A percentile compares a stretch with the other conserved stretches of the same genome.
These are phyloP conservation scores for Ganoderma lucidum DNA, from an alignment of 1,284 basidiomycete species.

Conservation along the genomic window DNA sequence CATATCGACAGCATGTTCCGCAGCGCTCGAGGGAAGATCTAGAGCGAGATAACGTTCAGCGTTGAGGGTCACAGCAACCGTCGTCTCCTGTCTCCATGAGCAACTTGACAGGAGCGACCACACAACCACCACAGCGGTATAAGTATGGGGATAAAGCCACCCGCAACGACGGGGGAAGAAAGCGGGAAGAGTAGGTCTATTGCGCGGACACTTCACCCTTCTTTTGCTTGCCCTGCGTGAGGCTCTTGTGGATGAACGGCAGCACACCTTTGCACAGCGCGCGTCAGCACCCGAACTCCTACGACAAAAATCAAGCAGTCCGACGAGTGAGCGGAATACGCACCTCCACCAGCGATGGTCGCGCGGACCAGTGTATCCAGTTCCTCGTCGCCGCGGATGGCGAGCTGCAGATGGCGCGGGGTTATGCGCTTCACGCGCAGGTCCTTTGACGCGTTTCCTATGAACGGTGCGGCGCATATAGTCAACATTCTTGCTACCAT, in stretches of 20 bases:
- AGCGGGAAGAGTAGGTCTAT: background rate
- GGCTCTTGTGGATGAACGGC: conserved; percentile 95
- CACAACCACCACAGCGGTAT: background rate
- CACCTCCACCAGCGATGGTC: conserved; percentile 68
- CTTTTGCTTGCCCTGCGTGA: conserved; percentile 52
- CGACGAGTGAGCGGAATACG: conserved; percentile 39
- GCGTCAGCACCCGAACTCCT: conserved; percentile 37
- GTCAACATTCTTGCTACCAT: background rate
- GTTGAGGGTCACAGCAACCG: background rate
- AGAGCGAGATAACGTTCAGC: background rate
- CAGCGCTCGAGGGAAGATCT: background rate
- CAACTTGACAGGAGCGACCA: background rate
- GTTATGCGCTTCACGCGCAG: conserved; percentile 96
- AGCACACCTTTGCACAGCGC: conserved; percentile 70
- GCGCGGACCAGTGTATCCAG: conserved; percentile 79
- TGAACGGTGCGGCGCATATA: background rate
- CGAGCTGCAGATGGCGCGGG: conserved; percentile 91
- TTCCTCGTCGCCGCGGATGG: conserved; percentile 97
- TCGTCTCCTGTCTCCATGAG: background rate
- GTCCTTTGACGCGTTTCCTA: conserved; percentile 97
- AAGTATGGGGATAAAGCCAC: background rate
- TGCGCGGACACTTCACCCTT: conserved; percentile 30
- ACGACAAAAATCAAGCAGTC: background rate
- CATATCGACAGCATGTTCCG: background rate
- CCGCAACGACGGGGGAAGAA: background rate